Evolutionary conservation across 2,329 filamentous ascomycete genomes (phyloP).

Genomic region (Neoscytalidium dimidiatum): DNA sequence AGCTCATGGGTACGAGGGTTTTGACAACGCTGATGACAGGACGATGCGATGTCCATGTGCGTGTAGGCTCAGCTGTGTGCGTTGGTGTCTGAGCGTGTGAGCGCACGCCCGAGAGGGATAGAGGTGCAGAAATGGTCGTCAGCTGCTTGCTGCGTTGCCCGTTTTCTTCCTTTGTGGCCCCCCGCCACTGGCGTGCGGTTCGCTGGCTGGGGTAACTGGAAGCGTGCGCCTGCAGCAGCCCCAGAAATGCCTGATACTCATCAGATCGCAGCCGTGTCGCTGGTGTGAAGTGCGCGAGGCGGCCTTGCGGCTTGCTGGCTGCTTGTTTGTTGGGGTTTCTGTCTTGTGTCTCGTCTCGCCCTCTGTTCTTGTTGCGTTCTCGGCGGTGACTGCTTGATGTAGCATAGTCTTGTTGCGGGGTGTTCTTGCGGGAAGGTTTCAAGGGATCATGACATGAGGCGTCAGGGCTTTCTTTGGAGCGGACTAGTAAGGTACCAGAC

Average conservation of each 20-base stretch:
- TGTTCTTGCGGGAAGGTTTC: neutral
- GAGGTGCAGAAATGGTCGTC: neutral
- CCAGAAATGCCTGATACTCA: too few relatives aligned
- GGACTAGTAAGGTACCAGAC: neutral
- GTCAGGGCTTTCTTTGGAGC: neutral
- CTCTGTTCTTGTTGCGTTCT: neutral
- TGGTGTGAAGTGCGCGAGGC: too few relatives aligned
- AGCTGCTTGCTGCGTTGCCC: neutral
- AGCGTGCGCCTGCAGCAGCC: too few relatives aligned
- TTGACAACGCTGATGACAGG: too few relatives aligned
- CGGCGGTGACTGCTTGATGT: conserved; percentile 2
- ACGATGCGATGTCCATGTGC: neutral
- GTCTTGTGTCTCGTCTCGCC: too few relatives aligned
- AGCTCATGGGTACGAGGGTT: too few relatives aligned
- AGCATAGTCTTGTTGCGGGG: neutral
- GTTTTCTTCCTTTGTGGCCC: too few relatives aligned
- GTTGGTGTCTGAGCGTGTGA: too few relatives aligned
- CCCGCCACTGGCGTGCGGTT: too few relatives aligned
- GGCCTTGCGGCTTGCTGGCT: neutral
- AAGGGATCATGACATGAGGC: neutral
- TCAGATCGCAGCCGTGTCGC: too few relatives aligned
- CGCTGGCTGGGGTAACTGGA: too few relatives aligned
- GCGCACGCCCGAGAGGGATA: too few relatives aligned
- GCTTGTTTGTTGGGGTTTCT: neutral
- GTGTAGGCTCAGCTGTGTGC: neutral